These are phyloP conservation scores for Kuraishia borneana DNA, from an alignment of 805 yeast genomes.

Conservation along the genomic window DNA sequence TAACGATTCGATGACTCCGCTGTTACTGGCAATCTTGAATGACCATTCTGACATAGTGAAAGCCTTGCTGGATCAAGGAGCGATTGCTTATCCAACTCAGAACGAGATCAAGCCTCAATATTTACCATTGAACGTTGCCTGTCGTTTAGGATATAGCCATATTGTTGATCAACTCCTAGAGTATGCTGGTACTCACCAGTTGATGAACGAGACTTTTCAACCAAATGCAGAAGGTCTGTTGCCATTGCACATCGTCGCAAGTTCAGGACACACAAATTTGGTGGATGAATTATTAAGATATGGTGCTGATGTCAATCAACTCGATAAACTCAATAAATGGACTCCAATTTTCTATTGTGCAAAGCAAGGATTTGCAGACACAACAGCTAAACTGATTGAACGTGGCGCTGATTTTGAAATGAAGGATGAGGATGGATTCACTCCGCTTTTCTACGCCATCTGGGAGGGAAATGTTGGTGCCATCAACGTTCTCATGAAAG, in stretches of 20 bases:
- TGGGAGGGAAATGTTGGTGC: constrained; percentile 92
- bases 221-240: constrained; percentile 80
- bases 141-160: constrained; percentile 68
- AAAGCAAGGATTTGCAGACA: constrained; percentile 64
- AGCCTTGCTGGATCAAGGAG: constrained; percentile 36
- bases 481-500: constrained; percentile 51
- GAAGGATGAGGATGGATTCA: constrained; percentile 68
- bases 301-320: constrained; percentile 66
- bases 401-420: constrained; percentile 61
- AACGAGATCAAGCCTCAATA: constrained; percentile 50
- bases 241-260: constrained; percentile 82
- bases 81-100: constrained; percentile 34
- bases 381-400: constrained; percentile 60
- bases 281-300: constrained; percentile 58
- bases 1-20: constrained; percentile 72
- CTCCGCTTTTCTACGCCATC: constrained; percentile 81
- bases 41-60: constrained; percentile 46
- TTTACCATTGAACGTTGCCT: constrained; percentile 75
- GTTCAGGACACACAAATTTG: constrained; percentile 65
- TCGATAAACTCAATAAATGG: constrained; percentile 87
- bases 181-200: constrained; percentile 15
- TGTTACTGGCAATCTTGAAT: constrained; percentile 66
- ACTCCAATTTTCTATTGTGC: constrained; percentile 89
- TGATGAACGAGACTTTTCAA: constrained; percentile 32
- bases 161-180: constrained; percentile 55